These are phyloP conservation scores for Fomitopsis pinicola DNA, from an alignment of 1,284 basidiomycete species.

Conservation along the genomic window DNA sequence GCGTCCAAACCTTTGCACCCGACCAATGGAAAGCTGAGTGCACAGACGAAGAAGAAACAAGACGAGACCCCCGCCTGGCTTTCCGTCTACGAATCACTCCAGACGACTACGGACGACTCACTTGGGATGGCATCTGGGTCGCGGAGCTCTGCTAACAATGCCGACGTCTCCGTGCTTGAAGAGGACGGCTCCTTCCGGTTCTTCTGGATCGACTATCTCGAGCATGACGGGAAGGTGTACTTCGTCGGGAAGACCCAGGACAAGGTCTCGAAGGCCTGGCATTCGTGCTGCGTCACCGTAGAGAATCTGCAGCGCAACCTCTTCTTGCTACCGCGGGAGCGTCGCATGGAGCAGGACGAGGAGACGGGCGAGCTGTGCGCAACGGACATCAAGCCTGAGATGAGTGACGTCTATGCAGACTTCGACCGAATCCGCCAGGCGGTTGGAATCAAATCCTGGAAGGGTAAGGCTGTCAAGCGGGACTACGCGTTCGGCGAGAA, in stretches of 20 bases:
- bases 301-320: conserved; percentile 88
- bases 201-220: conserved; percentile 93
- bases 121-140: conserved; percentile 40
- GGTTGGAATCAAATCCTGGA: conserved; percentile 75
- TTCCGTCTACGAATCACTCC: conserved; percentile 69
- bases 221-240: conserved; percentile 74
- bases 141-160: conserved; percentile 33
- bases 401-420: conserved; percentile 77
- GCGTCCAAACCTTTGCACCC: conserved; percentile 24
- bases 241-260: conserved; percentile 89
- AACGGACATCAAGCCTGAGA: conserved; percentile 71
- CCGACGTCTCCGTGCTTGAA: conserved; percentile 60
- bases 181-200: conserved; percentile 82
- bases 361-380: conserved; percentile 54
- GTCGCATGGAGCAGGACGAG: conserved; percentile 58
- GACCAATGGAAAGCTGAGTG: conserved; percentile 11
- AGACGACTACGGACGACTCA: conserved; percentile 51
- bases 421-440: conserved; percentile 79
- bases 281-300: conserved; percentile 88
- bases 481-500: conserved; percentile 93
- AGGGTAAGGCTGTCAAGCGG: conserved; percentile 80
- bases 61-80: conserved; percentile 67
- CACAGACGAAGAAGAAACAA: conserved; percentile 38
- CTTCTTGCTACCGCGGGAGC: conserved; percentile 84
- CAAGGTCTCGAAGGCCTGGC: conserved; percentile 60